Evolutionary conservation across 2,329 filamentous ascomycete species (phyloP), one percentile per base, ranked within the genome.

Genomic region (Metarhizium album): DNA sequence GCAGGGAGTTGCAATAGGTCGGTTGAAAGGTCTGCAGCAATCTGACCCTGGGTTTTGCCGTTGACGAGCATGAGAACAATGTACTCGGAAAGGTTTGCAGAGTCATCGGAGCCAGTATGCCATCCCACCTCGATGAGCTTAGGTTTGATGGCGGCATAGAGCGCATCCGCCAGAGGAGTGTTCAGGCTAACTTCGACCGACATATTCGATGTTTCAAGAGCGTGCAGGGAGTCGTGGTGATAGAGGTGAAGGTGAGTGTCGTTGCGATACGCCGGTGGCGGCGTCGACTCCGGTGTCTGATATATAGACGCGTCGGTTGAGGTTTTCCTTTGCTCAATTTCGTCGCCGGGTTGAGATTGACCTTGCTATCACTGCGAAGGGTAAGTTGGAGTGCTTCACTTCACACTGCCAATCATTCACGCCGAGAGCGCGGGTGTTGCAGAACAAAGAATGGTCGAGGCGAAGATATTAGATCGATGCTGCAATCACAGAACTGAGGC

Each of bases 11-110:
- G 83, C 2, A 98, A 79, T 42, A 98, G 78, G 60, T 98, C 93
- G 57, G 84, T 86, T 1, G 90, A 86, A 14, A 98, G 81, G 66
- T 98, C 93, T 42, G 80, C 74, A 9, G 90, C 86, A 57, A 98
- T 91, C 65, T 96, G 86, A 47, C 90, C 83, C 65, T 95, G 85
- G 3, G 86, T 90, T 69, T 95, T 96, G 61, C 90, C 89, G 70
- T 96, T 97, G 55, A 88, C 88, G 31, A 98, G 80, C 91, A 97
- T 96, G 56, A 97, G 81, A 53, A 97, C 86, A 58, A 98, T 93
- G 71, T 97, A 98, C 71, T 98, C 93, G 53, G 90, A 85, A 53
- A 98, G 80, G 37, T 89, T 87, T 23, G 84, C 84, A 67, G 91
- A 89, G 59, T 88, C 86, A 51, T 72, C 71, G 54, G 84, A 86